phyloP scores from a whole-genome alignment of 2,329 filamentous ascomycete species.

The Botryotinia narcissicola region DNA sequence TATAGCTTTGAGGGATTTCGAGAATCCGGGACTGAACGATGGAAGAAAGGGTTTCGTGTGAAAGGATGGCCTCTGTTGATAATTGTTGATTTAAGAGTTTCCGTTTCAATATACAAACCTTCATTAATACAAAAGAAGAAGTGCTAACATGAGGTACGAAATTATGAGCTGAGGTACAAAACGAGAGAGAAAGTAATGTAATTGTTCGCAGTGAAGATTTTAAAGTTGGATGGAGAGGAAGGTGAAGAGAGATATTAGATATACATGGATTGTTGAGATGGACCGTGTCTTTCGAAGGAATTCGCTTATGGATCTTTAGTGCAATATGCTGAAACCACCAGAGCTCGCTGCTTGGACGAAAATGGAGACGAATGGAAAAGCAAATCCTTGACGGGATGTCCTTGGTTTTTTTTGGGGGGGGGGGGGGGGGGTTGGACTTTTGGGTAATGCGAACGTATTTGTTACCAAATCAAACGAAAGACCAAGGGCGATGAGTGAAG shows the following conservation, averaged over 20 bases:
- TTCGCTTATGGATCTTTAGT: constrained; percentile 4
- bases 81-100: constrained; percentile 7
- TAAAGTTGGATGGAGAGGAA: constrained; percentile 7
- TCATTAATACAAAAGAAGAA: constrained; percentile 23
- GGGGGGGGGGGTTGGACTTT: neutral
- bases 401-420: neutral
- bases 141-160: neutral
- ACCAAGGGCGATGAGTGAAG: no score
- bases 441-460: neutral
- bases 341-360: neutral
- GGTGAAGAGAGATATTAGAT: constrained; percentile 6
- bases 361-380: neutral
- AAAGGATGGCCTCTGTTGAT: constrained; percentile 14
- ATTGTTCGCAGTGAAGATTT: neutral
- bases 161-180: neutral
- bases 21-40: neutral
- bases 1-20: constrained; percentile 12
- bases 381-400: neutral
- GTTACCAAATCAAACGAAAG: neutral
- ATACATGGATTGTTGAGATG: constrained; percentile 7
- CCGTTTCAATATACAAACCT: constrained; percentile 18
- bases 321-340: constrained; percentile 9
- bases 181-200: neutral
- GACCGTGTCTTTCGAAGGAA: constrained; percentile 10
- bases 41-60: constrained; percentile 4